Conservation (phyloP, 257 asterid genomes). For the Petunia axillaris region DNA sequence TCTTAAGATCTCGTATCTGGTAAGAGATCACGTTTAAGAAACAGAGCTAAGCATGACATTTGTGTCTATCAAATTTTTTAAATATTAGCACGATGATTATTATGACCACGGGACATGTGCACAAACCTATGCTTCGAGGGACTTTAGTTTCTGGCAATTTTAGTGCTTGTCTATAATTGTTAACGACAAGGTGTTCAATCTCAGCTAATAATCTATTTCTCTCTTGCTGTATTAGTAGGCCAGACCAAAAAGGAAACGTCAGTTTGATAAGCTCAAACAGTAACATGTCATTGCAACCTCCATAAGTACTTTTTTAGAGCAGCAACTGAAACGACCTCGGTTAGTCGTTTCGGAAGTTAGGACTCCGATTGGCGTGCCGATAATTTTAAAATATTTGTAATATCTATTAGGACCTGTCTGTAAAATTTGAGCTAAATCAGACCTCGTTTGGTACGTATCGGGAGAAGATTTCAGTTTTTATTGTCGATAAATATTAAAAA, state of each 20-base stretch:
- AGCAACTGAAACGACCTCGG: too few species aligned
- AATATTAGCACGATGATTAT: background rate
- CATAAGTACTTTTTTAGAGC: too few species aligned
- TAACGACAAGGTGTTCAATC: slow-evolving; percentile 91
- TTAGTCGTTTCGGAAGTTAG: too few species aligned
- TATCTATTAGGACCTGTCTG: too few species aligned
- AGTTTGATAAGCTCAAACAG: slow-evolving; percentile 19
- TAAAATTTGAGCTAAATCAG: too few species aligned
- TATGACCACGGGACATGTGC: slow-evolving; percentile 39
- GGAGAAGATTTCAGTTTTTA: too few species aligned
- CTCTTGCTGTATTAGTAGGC: slow-evolving; percentile 58
- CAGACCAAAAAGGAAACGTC: slow-evolving; percentile 28
- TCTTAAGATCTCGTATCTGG: slow-evolving; percentile 97
- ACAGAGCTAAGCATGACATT: slow-evolving; percentile 16
- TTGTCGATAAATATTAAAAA: too few species aligned
- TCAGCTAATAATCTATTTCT: slow-evolving; percentile 82
- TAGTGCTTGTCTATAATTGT: slow-evolving; percentile 85
- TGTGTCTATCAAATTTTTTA: background rate
- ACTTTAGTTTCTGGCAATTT: slow-evolving; percentile 78
- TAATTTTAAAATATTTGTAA: too few species aligned
- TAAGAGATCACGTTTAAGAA: slow-evolving; percentile 10
- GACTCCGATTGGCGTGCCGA: too few species aligned
- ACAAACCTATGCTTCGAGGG: slow-evolving; percentile 87
- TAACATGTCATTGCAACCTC: too few species aligned
- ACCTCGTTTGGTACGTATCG: too few species aligned